A percentile compares a stretch with the other conserved stretches of the same genome.
Evolutionary conservation across 257 asterid genomes (phyloP).

Genomic region (Solanum virginianum): DNA sequence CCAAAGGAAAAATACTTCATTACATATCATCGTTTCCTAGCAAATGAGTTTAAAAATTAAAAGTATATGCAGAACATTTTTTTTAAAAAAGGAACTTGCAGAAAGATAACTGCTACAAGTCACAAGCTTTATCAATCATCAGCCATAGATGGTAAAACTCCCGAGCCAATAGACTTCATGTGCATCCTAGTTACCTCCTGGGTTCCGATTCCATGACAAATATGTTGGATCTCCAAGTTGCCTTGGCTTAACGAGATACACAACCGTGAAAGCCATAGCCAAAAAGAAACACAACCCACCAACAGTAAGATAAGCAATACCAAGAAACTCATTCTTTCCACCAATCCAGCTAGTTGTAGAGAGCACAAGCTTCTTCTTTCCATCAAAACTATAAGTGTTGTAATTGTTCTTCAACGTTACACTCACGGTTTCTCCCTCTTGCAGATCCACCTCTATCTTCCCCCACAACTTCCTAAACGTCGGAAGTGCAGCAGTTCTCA

Average conservation of each 20-base stretch:
- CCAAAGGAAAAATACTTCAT: not conserved
- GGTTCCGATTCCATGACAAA: not conserved
- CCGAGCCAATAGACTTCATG: not conserved
- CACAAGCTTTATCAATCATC: not conserved
- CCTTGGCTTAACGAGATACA: conserved; percentile 21
- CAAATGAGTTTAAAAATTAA: not conserved
- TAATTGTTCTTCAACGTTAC: conserved; percentile 16
- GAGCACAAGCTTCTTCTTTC: conserved; percentile 30
- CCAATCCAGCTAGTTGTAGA: conserved; percentile 32
- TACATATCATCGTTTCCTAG: not conserved
- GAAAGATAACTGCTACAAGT: not conserved
- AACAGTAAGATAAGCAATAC: conserved; percentile 26
- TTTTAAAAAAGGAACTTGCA: not conserved
- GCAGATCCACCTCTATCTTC: conserved; percentile 21
- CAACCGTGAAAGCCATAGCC: conserved; percentile 8
- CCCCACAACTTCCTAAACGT: conserved; percentile 29
- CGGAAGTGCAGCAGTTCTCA: conserved; percentile 35
- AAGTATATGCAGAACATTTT: not conserved
- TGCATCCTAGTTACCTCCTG: not conserved
- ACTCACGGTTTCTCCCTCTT: not conserved
- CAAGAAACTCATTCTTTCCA: conserved; percentile 23
- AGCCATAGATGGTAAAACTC: not conserved
- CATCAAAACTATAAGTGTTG: conserved; percentile 26
- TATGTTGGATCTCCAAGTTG: conserved; percentile 3
- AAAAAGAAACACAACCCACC: conserved; percentile 26